Percentiles rank a stretch among this genome's conserved stretches.
phyloP scores from a whole-genome alignment of 2,329 filamentous ascomycete species.

The Exophiala bonariae region DNA sequence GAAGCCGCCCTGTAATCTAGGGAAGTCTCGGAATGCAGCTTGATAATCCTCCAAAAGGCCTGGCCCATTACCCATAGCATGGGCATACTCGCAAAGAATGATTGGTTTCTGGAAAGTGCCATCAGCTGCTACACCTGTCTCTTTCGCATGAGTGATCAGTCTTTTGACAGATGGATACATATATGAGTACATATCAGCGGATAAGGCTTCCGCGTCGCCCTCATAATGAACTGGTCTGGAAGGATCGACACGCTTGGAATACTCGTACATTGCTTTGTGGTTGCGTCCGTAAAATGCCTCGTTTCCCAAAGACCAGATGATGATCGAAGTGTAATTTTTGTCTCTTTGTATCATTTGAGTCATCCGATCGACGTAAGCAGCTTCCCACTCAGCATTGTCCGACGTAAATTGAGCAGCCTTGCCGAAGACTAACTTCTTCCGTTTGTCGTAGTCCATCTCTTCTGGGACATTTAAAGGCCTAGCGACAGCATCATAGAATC shows the following conservation, averaged over 20 bases:
- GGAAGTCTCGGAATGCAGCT: conserved; percentile 60
- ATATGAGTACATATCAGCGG: conserved; percentile 65
- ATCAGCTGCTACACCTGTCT: conserved; percentile 32
- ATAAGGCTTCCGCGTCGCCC: conserved; percentile 59
- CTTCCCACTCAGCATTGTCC: conserved; percentile 42
- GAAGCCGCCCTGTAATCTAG: conserved; percentile 65
- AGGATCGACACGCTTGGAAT: conserved; percentile 58
- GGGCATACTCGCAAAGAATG: conserved; percentile 52
- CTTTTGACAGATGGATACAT: conserved; percentile 58
- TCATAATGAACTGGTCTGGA: conserved; percentile 67
- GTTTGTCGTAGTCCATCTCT: conserved; percentile 9
- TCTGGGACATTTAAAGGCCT: conserved; percentile 1
- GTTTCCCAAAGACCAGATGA: conserved; percentile 74
- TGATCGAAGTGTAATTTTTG: conserved; percentile 69
- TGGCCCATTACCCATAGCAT: conserved; percentile 74
- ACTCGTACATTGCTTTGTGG: conserved; percentile 67
- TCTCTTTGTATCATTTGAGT: conserved; percentile 66
- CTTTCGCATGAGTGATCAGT: conserved; percentile 44
- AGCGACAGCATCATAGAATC: conserved; percentile 25
- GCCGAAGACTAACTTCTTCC: conserved; percentile 14
- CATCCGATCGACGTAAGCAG: conserved; percentile 68
- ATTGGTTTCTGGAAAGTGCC: conserved; percentile 51
- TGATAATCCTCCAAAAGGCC: conserved; percentile 70
- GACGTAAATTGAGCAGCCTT: conserved; percentile 32
- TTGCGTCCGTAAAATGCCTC: conserved; percentile 72